phyloP scores from a whole-genome alignment of 306 rosid species.

The Cucumis hystrix region DNA sequence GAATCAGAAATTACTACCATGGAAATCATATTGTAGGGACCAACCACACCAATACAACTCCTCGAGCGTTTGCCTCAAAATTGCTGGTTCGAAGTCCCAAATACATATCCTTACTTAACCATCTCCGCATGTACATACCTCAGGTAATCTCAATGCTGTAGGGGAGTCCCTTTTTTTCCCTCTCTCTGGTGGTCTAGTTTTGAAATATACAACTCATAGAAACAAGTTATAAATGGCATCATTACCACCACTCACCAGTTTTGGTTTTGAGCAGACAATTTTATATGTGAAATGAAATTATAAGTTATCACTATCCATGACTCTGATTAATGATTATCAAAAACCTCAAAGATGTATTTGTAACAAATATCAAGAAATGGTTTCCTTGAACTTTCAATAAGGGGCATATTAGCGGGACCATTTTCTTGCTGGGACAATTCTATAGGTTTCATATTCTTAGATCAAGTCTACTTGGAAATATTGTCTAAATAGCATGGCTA shows the following conservation, averaged over 20 bases:
- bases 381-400: too few relatives aligned
- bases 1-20: slow-evolving; percentile 82
- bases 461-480: neutral
- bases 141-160: slow-evolving; percentile 39
- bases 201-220: neutral
- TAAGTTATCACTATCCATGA: neutral
- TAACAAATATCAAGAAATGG: neutral
- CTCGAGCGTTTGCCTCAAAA: slow-evolving; percentile 59
- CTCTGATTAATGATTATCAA: neutral
- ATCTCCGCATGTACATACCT: slow-evolving; percentile 88
- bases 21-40: slow-evolving; percentile 66
- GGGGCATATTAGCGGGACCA: too few relatives aligned
- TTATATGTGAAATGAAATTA: neutral
- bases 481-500: neutral
- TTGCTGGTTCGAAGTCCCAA: slow-evolving; percentile 96
- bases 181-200: neutral
- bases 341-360: neutral
- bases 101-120: slow-evolving; percentile 93
- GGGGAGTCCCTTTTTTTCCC: neutral
- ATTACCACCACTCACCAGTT: neutral
- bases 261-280: neutral
- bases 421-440: neutral
- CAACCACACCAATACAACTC: slow-evolving; percentile 61
- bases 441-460: neutral
- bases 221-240: neutral